Base-by-base conservation (phyloP, 345 rosid species). In the Kandelia obovata region DNA sequence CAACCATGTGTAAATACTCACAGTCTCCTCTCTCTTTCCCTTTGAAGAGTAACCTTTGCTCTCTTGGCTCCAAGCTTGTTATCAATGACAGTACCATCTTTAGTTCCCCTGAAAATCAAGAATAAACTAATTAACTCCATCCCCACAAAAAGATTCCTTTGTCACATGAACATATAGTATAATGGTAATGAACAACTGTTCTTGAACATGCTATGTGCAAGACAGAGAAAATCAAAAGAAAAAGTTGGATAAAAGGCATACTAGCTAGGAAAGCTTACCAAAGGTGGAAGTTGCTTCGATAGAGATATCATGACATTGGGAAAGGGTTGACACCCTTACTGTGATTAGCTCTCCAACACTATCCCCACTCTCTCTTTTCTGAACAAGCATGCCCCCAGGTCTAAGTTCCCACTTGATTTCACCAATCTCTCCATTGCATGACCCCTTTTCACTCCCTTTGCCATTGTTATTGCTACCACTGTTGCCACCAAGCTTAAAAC, bases 341-440 rank as follows among this genome's bases (percentile, higher is more conserved):
- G 84, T 77, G 77, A 92, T 87, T 75, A 81, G 32, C 73, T 85
- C 89, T 23, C 71, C 85, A 56, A 23, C 65, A 61, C 78, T 62
- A 32, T 76, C 83, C 58, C 73, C 72, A 58, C 77, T 59, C 9
- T 78, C 91, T 73, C 96, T 85, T 80, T 85, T 90, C 46, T 92
- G 98, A 75, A 92, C 98, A 51, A 92, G 90, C 98, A 92, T 87
- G 15, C 96, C 98, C 53, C 97, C 98, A 34, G 96, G 96, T 73
- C 93, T 78, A 31, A 89, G 82, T 61, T 92, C 97, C 96, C 98
- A 92, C 76, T 89, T 87, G 78, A 87, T 85, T 65, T 90, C 96
- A 37, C 75, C 68, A 69, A 34, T 76, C 35, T 60, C 71, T 67
- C 75, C 77, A 52, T 55, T 55, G 30, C 62, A 77, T 9, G 59